These are phyloP conservation scores for Sparassis latifolia DNA, from an alignment of 1,284 basidiomycete species.

Conservation along the genomic window DNA sequence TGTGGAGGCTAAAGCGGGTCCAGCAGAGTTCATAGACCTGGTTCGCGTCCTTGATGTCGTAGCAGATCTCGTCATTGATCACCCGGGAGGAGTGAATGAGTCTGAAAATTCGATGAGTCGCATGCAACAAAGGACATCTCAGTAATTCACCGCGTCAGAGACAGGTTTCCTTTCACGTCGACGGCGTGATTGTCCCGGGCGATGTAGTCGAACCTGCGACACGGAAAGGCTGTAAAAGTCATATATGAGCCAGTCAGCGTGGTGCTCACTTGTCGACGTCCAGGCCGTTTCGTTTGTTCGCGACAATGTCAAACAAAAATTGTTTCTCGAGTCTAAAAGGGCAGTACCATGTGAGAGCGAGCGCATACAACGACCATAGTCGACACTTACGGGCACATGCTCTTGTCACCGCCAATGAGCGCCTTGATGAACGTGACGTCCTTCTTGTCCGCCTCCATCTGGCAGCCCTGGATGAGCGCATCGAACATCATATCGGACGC, in stretches of 20 bases:
- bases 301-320: slow-evolving; percentile 69
- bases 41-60: slow-evolving; percentile 73
- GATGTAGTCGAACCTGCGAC: slow-evolving; percentile 69
- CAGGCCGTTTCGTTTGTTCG: slow-evolving; percentile 70
- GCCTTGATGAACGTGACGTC: slow-evolving; percentile 61
- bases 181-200: slow-evolving; percentile 64
- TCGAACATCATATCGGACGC: slow-evolving; percentile 73
- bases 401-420: slow-evolving; percentile 53
- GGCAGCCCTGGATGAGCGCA: slow-evolving; percentile 45
- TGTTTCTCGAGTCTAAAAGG: slow-evolving; percentile 29
- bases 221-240: not conserved
- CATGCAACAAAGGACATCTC: not conserved
- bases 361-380: not conserved
- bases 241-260: not conserved
- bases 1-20: slow-evolving; percentile 69
- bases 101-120: slow-evolving; percentile 27
- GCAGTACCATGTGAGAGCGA: slow-evolving; percentile 7
- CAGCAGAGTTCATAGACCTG: slow-evolving; percentile 67
- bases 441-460: slow-evolving; percentile 34
- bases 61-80: slow-evolving; percentile 67
- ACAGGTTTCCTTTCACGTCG: slow-evolving; percentile 55
- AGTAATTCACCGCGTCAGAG: slow-evolving; percentile 36
- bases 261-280: slow-evolving; percentile 71
- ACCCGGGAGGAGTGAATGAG: slow-evolving; percentile 69
- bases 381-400: slow-evolving; percentile 37